Base-by-base conservation (phyloP, 345 rosid genomes). In the Hypericum androsaemum region DNA sequence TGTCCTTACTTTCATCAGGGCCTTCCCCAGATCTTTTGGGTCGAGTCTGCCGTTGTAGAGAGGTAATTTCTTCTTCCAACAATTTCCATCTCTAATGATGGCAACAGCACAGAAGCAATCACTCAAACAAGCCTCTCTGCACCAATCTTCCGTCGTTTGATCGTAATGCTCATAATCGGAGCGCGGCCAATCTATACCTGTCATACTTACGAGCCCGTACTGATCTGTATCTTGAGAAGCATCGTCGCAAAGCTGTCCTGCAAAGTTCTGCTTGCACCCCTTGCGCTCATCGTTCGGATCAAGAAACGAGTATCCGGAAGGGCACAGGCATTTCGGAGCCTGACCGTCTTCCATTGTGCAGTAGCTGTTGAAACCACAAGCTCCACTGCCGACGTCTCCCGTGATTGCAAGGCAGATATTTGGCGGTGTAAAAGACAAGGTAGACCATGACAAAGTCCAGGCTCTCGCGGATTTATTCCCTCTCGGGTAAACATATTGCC, bases 301-400 rank as follows among this genome's bases (percentile, higher is more conserved):
- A 35, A 61, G 8, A 9, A 44, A 49, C 7, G 9, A 12, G 41
- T 64, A 72, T 0, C 56, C 53, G 1, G 9, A 35, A 22, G 77
- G 73, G 58, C 73, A 72, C 0, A 3, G 8, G 37, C 77, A 72
- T 0, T 0, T 50, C 11, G 62, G 61, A 15, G 50, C 56, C 8
- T 10, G 9, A 32, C 63, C 54, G 0, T 32, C 36, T 12, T 11
- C 64, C 11, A 72, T 0, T 5, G 8, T 15, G 56, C 77, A 72
- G 59, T 57, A 54, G 42, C 68, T 61, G 47, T 72, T 72, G 32
- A 37, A 61, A 28, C 77, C 77, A 15, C 77, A 72, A 7, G 62
- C 51, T 14, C 77, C 73, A 9, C 63, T 51, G 4, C 69, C 54
- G 7, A 39, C 0, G 7, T 0, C 1, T 0, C 6, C 43, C 3